Evolutionary conservation across 2,329 filamentous ascomycete genomes (phyloP), one percentile per base, ranked within the genome.

Genomic region (Ophiocordyceps australis): DNA sequence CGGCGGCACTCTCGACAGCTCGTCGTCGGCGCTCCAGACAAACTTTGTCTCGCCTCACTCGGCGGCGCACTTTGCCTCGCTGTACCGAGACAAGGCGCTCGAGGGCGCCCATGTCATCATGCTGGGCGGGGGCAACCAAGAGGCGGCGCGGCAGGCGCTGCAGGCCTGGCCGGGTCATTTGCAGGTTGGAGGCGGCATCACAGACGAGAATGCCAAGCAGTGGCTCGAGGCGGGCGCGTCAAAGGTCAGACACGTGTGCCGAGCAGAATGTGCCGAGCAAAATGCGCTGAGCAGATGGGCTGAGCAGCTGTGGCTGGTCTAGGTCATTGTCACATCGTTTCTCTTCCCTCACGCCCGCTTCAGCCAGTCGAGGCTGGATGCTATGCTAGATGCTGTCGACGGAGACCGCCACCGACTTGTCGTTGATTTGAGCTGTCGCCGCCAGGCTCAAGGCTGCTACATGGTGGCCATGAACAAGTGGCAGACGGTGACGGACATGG

Each of bases 391-490:
- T 14, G 67, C 74, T 2, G 63, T 98, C 5, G 75, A 62, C 15
- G 73, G 74, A 27, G 75, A 92, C 45, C 81, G 62, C 45, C 55
- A 60, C 25, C 89, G 80, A 51, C 69, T 98, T 25, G 86, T 98
- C 37, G 85, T 98, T 46, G 89, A 98, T 45, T 65, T 98, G 14
- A 93, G 83, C 51, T 98, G 89, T 46, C 72, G 89, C 26, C 64
- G 74, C 30, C 74, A 73, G 32, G 77, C 64, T 4, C 60, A 74
- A 29, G 74, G 59, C 22, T 18, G 17, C 20, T 98, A 89, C 89
- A 83, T 79, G 41, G 89, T 98, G n/a, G 86, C 89, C 28, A 98
- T 92, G 76, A 81, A 98, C 52, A 92, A 92, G 50, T 98, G 89
- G 89, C 89, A 95, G 60, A 93, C 82, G 2, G 75, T 95, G 29